Conservation (phyloP, 768 basidiomycete species). For the Plicaturopsis crispa region DNA sequence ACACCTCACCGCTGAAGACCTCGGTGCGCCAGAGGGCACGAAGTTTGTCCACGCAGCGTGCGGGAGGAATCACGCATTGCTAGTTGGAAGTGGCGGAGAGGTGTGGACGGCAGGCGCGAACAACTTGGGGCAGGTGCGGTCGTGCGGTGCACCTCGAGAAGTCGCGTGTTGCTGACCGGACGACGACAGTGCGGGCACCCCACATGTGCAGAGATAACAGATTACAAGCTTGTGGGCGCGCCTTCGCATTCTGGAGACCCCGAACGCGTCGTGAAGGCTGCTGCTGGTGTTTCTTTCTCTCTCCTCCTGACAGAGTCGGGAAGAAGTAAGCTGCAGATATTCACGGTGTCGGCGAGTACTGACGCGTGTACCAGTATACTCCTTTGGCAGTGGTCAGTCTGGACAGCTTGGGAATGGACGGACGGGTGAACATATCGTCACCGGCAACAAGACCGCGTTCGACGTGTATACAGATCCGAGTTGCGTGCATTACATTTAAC, state of each 20-base stretch:
- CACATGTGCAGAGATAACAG: slow-evolving; percentile 52
- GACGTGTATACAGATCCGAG: slow-evolving; percentile 69
- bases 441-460: slow-evolving; percentile 77
- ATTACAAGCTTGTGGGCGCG: slow-evolving; percentile 58
- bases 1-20: slow-evolving; percentile 45
- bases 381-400: slow-evolving; percentile 87
- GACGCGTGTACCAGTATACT: slow-evolving; percentile 48
- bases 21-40: slow-evolving; percentile 51
- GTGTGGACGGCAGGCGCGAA: slow-evolving; percentile 86
- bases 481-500: too few relatives aligned
- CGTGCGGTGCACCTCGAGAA: slow-evolving; percentile 1
- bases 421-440: slow-evolving; percentile 86
- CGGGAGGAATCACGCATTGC: slow-evolving; percentile 74
- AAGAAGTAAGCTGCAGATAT: slow-evolving; percentile 40
- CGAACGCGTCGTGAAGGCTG: slow-evolving; percentile 63
- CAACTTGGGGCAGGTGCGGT: slow-evolving; percentile 67
- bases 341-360: not conserved
- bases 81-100: slow-evolving; percentile 75
- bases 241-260: slow-evolving; percentile 49
- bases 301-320: slow-evolving; percentile 78
- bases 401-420: slow-evolving; percentile 91
- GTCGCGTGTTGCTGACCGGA: slow-evolving; percentile 1
- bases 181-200: slow-evolving; percentile 61
- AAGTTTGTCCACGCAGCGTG: slow-evolving; percentile 78
- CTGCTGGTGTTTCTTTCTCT: slow-evolving; percentile 81